phyloP scores from a whole-genome alignment of 306 rosid species.

The Dalbergia oliveri region DNA sequence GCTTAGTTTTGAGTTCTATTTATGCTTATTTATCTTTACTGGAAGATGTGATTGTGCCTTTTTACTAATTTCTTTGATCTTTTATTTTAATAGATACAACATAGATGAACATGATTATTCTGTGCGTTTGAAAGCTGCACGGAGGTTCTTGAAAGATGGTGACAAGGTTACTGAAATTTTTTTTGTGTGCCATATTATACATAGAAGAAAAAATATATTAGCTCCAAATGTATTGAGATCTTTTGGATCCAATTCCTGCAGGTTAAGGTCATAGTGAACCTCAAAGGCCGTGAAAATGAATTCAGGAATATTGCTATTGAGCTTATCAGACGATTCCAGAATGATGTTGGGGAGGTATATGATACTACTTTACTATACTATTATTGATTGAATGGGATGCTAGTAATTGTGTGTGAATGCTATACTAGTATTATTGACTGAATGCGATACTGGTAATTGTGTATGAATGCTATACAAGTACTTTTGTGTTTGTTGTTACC shows the following conservation, averaged over 20 bases:
- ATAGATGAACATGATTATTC: slow-evolving; percentile 98
- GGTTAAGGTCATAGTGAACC: slow-evolving; percentile 95
- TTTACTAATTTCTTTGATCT: slow-evolving; percentile 9
- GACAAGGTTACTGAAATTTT: slow-evolving; percentile 76
- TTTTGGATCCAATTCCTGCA: slow-evolving; percentile 52
- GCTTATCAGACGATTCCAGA: slow-evolving; percentile 88
- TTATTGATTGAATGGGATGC: not conserved
- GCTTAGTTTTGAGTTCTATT: slow-evolving; percentile 24
- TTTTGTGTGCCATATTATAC: slow-evolving; percentile 3
- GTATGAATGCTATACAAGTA: not conserved
- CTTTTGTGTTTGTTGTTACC: not conserved
- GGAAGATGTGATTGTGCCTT: slow-evolving; percentile 30
- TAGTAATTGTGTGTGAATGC: not conserved
- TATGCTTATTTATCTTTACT: slow-evolving; percentile 19
- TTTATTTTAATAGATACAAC: slow-evolving; percentile 74
- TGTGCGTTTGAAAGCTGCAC: slow-evolving; percentile 96
- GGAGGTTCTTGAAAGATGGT: slow-evolving; percentile 88
- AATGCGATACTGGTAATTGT: not conserved
- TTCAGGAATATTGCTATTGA: slow-evolving; percentile 91
- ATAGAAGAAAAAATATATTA: not conserved
- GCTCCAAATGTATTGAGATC: slow-evolving; percentile 42
- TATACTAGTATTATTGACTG: not conserved
- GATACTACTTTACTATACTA: slow-evolving; percentile 16
- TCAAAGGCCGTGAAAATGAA: slow-evolving; percentile 97
- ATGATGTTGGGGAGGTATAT: slow-evolving; percentile 93